Evolutionary conservation across 495 filamentous ascomycete species (phyloP), one percentile per base, ranked within the genome.

Genomic region (Penicillium cosmopolitanum): DNA sequence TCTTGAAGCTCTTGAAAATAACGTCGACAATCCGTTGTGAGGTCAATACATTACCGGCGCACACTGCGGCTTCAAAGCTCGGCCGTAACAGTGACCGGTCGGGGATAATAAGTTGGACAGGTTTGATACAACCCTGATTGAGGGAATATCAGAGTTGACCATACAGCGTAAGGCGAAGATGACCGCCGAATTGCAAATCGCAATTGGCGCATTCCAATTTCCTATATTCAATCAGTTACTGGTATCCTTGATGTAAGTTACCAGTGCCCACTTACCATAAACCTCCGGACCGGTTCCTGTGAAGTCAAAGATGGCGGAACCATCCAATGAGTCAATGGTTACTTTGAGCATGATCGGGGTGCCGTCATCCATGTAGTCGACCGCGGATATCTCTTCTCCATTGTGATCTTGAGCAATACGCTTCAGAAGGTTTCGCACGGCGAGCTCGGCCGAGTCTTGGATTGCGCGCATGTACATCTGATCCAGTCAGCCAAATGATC

Each of bases 301-400:
- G 70, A 98, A 98, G 73, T 98, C 91, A 73, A 97, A 97, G 8
- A 89, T 78, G 0, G 93, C 93, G 65, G 92, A 87, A 18, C 93
- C 93, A 57, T 87, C 86, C n/a, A 87, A 83, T 0, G 83, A 79
- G 72, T 93, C 85, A 69, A 97, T 96, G 25, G 84, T 88, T 46
- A 97, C 82, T 47, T 86, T 87, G 9, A 97, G 80, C 43, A 80
- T 80, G 66, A 97, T 93, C 0, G 91, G 90, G 33, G 85, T 89
- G 25, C 93, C 93, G 70, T 97, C 92, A 70, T 97, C 93, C 88
- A 96, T 96, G 69, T 87, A 90, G 70, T 97, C 93, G 3, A 85
- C 78, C 0, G 93, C 89, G 19, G 15, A 19, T 44, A 44, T 44
- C n/a, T 44, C 42, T 18, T 44, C n/a, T 18, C 42, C 16, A 44